These are phyloP conservation scores for Lentinus tigrinus DNA, from an alignment of 768 basidiomycete species.

Conservation along the genomic window DNA sequence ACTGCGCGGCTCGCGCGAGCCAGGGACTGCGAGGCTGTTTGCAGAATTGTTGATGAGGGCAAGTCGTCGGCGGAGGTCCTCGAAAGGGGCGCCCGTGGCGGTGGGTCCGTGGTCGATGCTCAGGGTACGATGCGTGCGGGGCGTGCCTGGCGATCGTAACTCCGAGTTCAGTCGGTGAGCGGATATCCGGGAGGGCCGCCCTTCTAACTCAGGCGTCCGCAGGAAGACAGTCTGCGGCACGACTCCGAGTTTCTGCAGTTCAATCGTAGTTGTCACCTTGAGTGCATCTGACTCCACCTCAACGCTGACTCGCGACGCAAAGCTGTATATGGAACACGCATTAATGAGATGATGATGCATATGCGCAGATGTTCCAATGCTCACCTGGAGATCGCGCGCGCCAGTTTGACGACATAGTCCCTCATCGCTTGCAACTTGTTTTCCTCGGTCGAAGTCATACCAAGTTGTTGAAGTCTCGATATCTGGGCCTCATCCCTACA, in stretches of 20 bases:
- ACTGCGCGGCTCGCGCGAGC: conserved; percentile 46
- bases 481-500: conserved; percentile 76
- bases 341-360: not conserved
- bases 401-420: conserved; percentile 84
- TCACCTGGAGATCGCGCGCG: conserved; percentile 75
- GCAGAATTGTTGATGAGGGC: conserved; percentile 72
- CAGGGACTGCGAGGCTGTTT: conserved; percentile 54
- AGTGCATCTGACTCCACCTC: conserved; percentile 67
- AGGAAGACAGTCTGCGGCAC: conserved; percentile 92
- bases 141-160: conserved; percentile 48
- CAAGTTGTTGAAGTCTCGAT: conserved; percentile 79
- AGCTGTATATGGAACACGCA: conserved; percentile 39
- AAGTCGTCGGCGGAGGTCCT: conserved; percentile 76
- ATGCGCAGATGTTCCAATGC: conserved; percentile 11
- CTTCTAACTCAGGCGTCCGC: conserved; percentile 50
- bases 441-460: conserved; percentile 82
- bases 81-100: conserved; percentile 59
- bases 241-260: conserved; percentile 84
- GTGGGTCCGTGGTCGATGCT: conserved; percentile 46
- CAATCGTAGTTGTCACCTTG: conserved; percentile 64
- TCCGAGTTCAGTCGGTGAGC: conserved; percentile 20
- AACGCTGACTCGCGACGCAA: conserved; percentile 58
- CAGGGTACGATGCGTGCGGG: conserved; percentile 44
- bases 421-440: conserved; percentile 84
- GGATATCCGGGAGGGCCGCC: conserved; percentile 38